A percentile compares a stretch with the other conserved stretches of the same genome.
These are phyloP conservation scores for Ordospora pajunii DNA, from an alignment of 371 early-diverging fungal species.

Conservation along the genomic window DNA sequence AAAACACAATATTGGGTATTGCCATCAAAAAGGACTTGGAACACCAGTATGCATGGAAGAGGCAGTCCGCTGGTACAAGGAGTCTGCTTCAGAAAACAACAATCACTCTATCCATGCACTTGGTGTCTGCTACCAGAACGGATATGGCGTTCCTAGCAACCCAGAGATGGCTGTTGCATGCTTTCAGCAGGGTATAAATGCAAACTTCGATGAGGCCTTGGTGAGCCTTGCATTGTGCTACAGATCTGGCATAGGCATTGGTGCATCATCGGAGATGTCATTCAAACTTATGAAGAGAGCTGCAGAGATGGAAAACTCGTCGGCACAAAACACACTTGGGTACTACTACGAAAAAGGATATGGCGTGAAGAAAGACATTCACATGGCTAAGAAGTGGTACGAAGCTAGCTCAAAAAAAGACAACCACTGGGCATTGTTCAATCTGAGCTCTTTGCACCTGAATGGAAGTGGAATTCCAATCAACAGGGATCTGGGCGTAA, in stretches of 20 bases:
- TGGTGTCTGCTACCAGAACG: constrained; percentile 39
- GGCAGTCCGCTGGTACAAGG: constrained; percentile 27
- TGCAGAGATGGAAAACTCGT: constrained; percentile 25
- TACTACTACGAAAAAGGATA: constrained; percentile 70
- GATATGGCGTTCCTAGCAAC: constrained; percentile 28
- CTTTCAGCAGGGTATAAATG: constrained; percentile 1
- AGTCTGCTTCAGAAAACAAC: constrained; percentile 27
- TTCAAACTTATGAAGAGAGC: constrained; percentile 35
- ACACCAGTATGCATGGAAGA: constrained; percentile 64
- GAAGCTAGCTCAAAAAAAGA: constrained; percentile 65
- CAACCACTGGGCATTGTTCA: constrained; percentile 62
- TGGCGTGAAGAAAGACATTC: constrained; percentile 65
- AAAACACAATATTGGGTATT: constrained; percentile 72
- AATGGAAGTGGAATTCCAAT: constrained; percentile 64
- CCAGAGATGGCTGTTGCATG: constrained; percentile 18
- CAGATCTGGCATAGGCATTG: constrained; percentile 30
- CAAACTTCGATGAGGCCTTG: constrained; percentile 20
- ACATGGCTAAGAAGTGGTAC: constrained; percentile 67
- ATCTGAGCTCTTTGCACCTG: constrained; percentile 63
- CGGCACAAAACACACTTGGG: constrained; percentile 47
- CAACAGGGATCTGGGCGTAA: constrained; percentile 64
- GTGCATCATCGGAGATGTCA: not conserved
- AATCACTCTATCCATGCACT: constrained; percentile 38
- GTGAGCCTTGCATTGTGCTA: constrained; percentile 45
- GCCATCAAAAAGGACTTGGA: constrained; percentile 62